Evolutionary conservation across 2,329 filamentous ascomycete genomes (phyloP), one percentile per base, ranked within the genome.

Genomic region (Talaromyces amestolkiae): DNA sequence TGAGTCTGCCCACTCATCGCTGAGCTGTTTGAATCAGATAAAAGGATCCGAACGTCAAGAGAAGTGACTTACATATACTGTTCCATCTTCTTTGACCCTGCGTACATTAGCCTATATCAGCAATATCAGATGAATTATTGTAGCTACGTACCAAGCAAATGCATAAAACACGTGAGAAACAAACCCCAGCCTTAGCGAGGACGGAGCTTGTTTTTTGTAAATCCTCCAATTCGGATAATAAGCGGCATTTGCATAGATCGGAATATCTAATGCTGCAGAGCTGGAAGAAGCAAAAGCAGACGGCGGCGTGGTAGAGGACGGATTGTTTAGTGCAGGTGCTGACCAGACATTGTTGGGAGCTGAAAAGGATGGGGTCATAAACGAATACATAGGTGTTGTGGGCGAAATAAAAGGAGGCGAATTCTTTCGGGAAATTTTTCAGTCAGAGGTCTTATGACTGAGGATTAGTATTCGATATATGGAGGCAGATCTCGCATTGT

Each of bases 101-200:
- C 67, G 64, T 67, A 66, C 31, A 27, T 56, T 22, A 56, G 53
- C 11, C 37, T 1, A 66, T 10, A 41, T 15, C 61, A 53, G 1
- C 17, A 53, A 31, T 4, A 17, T 31, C 6, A n/a, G 6, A 13
- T 11, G 8, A n/a, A 6, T 3, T 1, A 31, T 1, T 31, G 27
- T 31, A 31, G 7, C 7, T 31, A 31, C 49, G n/a, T 77, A 85
- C 83, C 81, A 85, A 66, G 91, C 91, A 84, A 91, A 93, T 13
- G 91, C 90, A 74, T 94, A 94, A 77, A 93, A 93, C 31, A 93
- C 87, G 73, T 92, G 89, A 70, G 89, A 93, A 72, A 94, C 88
- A 72, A 89, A 91, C 69, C 86, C 86, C 75, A 92, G 87, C 74
- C 91, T 91, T 73, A 94, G 80, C 64, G 87, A 87, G 1, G 87